phyloP scores from a whole-genome alignment of 352 stramenopile species.

The Pythium utonaiense region DNA sequence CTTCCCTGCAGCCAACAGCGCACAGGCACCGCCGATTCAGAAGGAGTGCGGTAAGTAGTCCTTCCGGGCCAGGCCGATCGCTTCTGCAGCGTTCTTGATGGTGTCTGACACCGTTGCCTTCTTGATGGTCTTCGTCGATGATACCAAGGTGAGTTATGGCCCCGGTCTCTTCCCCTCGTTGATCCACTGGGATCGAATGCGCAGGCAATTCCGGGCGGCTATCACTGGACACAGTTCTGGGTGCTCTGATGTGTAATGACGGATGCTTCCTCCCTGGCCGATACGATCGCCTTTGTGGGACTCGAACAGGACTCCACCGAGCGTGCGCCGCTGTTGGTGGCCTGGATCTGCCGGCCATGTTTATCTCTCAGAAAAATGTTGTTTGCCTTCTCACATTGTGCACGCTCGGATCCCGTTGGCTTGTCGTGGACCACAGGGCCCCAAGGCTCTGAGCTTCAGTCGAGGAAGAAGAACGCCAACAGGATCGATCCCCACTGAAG shows the following conservation, averaged over 20 bases:
- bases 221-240: constrained; percentile 9
- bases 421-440: not conserved
- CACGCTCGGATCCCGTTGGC: not conserved
- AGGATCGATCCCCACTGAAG: constrained; percentile 20
- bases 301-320: constrained; percentile 6
- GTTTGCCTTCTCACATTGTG: constrained; percentile 3
- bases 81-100: constrained; percentile 16
- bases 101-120: constrained; percentile 7
- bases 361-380: not conserved
- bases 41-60: constrained; percentile 23
- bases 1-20: constrained; percentile 21
- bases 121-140: constrained; percentile 11
- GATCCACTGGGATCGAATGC: not conserved
- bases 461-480: constrained; percentile 19
- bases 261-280: not conserved
- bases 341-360: not conserved
- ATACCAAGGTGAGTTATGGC: constrained; percentile 7
- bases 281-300: constrained; percentile 3
- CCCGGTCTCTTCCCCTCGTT: not conserved
- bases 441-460: constrained; percentile 23
- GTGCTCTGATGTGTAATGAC: constrained; percentile 11
- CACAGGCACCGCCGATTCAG: constrained; percentile 20
- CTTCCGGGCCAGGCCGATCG: constrained; percentile 1
- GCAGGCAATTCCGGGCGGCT: constrained; percentile 10
- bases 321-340: not conserved